Conservation (phyloP, 495 filamentous ascomycete genomes). For the Copromyces sp. region DNA sequence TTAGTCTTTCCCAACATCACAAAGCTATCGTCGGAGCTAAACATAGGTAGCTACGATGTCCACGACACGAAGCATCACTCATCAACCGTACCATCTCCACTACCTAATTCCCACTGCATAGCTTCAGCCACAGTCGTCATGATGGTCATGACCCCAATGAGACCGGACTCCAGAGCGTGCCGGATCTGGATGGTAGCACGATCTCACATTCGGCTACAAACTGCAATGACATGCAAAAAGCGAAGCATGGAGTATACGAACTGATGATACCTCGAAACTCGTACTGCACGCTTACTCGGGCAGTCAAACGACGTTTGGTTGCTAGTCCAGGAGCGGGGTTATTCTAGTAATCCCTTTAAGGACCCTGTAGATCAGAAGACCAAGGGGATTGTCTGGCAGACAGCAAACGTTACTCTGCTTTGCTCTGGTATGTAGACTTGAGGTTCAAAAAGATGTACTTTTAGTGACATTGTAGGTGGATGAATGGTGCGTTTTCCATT, state of each 20-base stretch:
- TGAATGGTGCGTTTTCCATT: neutral
- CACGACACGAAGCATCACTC: neutral
- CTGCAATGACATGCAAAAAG: neutral
- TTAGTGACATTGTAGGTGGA: neutral
- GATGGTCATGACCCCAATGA: neutral
- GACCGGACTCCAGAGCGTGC: neutral
- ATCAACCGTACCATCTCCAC: neutral
- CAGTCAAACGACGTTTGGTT: neutral
- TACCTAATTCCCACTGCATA: neutral
- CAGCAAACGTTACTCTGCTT: neutral
- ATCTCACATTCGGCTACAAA: neutral
- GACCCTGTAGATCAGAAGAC: neutral
- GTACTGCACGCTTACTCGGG: neutral
- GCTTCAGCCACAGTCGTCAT: neutral
- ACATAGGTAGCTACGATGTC: neutral
- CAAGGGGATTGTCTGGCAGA: neutral
- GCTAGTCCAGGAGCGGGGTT: neutral
- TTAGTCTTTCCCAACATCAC: neutral
- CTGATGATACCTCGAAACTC: neutral
- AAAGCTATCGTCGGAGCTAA: neutral
- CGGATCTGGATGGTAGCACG: neutral
- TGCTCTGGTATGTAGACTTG: neutral
- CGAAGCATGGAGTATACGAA: neutral
- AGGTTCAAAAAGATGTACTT: neutral
- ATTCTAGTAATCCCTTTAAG: neutral